A percentile compares a stretch with the other conserved stretches of the same genome.
phyloP scores from a whole-genome alignment of 768 basidiomycete species.

The Heimioporus sp. region DNA sequence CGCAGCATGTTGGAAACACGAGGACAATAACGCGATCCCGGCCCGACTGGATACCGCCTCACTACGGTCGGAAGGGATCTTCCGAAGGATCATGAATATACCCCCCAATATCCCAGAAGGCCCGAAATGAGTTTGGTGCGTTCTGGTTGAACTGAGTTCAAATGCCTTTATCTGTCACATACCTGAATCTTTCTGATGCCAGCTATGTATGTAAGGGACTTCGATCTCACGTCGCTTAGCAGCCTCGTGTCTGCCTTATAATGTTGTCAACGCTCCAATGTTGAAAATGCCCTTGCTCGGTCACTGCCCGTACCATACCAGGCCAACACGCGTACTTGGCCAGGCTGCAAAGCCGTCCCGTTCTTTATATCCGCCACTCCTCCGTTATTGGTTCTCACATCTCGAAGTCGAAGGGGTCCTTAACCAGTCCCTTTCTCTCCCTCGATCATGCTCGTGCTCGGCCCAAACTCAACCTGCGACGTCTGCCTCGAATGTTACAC shows the following conservation, averaged over 20 bases:
- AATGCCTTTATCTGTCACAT: constrained; percentile 17
- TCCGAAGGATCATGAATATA: constrained; percentile 5
- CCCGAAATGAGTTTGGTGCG: constrained; percentile 26
- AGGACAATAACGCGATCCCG: constrained; percentile 18
- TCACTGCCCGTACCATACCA: constrained; percentile 23
- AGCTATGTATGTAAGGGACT: constrained; percentile 18
- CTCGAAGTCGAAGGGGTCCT: constrained; percentile 29
- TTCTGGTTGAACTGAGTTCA: constrained; percentile 17
- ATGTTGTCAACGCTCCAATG: constrained; percentile 22
- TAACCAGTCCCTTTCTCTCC: constrained; percentile 30
- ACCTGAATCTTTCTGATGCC: constrained; percentile 12
- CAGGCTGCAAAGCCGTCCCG: constrained; percentile 19
- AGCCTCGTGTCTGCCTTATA: constrained; percentile 37
- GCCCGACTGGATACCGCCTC: constrained; percentile 14
- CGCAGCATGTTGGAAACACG: constrained; percentile 26
- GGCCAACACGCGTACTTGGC: constrained; percentile 31
- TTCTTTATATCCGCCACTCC: constrained; percentile 20
- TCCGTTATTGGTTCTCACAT: constrained; percentile 1
- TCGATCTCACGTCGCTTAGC: constrained; percentile 34
- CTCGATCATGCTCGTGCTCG: constrained; percentile 61
- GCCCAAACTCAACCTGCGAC: constrained; percentile 67
- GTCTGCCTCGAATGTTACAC: constrained; percentile 69
- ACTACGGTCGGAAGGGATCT: constrained; percentile 8
- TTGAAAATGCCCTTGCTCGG: constrained; percentile 20
- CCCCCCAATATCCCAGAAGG: constrained; percentile 20